phyloP scores from a whole-genome alignment of 257 asterid genomes.

The Galeopsis tetrahit region DNA sequence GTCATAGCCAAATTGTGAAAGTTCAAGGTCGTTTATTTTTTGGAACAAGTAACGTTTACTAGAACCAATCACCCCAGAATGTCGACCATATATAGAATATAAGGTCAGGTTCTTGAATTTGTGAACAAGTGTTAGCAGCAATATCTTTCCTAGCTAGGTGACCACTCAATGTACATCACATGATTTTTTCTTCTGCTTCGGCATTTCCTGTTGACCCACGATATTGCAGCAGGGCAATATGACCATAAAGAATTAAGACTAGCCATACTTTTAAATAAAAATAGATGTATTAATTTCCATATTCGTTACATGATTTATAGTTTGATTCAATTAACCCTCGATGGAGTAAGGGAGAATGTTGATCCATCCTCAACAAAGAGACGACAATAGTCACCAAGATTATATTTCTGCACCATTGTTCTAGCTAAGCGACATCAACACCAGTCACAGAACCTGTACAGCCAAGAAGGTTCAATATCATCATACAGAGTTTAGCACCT shows the following conservation, averaged over 20 bases:
- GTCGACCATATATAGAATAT: slow-evolving; percentile 72
- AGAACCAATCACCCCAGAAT: slow-evolving; percentile 85
- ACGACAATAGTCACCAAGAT: slow-evolving; percentile 76
- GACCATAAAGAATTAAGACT: slow-evolving; percentile 26
- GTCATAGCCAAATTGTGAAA: slow-evolving; percentile 73
- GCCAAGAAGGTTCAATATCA: slow-evolving; percentile 80
- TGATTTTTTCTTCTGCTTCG: slow-evolving; percentile 37
- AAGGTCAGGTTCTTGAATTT: slow-evolving; percentile 77
- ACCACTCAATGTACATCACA: slow-evolving; percentile 74
- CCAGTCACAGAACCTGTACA: slow-evolving; percentile 88
- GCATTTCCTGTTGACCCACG: slow-evolving; percentile 38
- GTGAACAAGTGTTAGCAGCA: slow-evolving; percentile 41
- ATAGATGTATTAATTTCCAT: slow-evolving; percentile 20
- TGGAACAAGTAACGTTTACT: slow-evolving; percentile 57
- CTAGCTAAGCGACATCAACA: slow-evolving; percentile 92
- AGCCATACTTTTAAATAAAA: slow-evolving; percentile 13
- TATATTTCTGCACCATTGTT: slow-evolving; percentile 81
- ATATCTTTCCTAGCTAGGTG: slow-evolving; percentile 50
- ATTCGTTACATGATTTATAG: slow-evolving; percentile 49
- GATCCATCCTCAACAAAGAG: slow-evolving; percentile 98
- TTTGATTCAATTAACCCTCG: slow-evolving; percentile 45
- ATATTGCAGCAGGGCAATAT: slow-evolving; percentile 20
- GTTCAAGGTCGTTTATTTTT: slow-evolving; percentile 39
- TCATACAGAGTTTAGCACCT: slow-evolving; percentile 98
- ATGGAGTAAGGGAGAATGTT: slow-evolving; percentile 69